phyloP scores from a whole-genome alignment of 2,329 filamentous ascomycete species.

The Xylariaceae sp. region DNA sequence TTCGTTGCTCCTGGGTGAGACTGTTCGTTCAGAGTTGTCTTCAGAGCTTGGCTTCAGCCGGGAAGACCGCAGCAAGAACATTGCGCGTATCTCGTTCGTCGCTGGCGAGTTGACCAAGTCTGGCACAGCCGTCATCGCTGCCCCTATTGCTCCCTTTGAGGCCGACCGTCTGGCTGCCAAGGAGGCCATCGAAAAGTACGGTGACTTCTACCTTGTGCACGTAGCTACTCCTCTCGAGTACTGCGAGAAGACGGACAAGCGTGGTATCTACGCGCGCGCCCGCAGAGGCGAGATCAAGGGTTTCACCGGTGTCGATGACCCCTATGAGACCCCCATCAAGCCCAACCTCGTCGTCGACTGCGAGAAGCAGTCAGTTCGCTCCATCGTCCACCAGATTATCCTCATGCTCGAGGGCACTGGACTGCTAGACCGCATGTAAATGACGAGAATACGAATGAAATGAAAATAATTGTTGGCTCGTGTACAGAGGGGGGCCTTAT shows the following conservation, averaged over 20 bases:
- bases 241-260: conserved; percentile 91
- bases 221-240: conserved; percentile 89
- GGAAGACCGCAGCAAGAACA: conserved; percentile 90
- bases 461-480: not conserved
- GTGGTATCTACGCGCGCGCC: conserved; percentile 80
- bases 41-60: conserved; percentile 92
- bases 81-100: conserved; percentile 93
- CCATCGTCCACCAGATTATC: conserved; percentile 94
- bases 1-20: conserved; percentile 91
- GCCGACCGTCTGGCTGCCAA: conserved; percentile 68
- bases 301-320: conserved; percentile 97
- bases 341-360: conserved; percentile 80
- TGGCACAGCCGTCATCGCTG: conserved; percentile 90
- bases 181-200: conserved; percentile 80
- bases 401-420: conserved; percentile 86
- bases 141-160: conserved; percentile 92
- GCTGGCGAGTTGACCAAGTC: conserved; percentile 89
- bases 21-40: conserved; percentile 86
- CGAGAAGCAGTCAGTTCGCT: conserved; percentile 81
- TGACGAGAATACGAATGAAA: not conserved
- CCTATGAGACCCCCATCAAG: conserved; percentile 80
- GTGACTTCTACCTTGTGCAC: conserved; percentile 91
- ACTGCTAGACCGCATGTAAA: conserved; percentile 66
- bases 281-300: conserved; percentile 89
- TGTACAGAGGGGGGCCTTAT: conserved; percentile 9